Conservation (phyloP, 352 stramenopile species). For the Blastocystis hominis region DNA sequence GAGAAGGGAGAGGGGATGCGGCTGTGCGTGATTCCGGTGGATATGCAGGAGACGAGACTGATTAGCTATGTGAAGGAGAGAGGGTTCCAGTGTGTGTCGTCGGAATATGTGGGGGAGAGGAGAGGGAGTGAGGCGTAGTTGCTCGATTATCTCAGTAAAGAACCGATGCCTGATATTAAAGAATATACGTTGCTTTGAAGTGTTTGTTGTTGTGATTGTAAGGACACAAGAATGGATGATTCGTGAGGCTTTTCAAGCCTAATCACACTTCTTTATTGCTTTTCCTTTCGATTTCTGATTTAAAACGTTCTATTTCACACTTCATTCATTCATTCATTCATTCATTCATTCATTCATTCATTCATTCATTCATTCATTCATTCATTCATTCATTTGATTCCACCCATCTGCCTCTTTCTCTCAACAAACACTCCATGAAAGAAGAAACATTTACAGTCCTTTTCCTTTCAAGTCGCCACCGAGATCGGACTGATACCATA, state of each 20-base stretch:
- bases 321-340: too few species aligned
- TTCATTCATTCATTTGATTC: too few species aligned
- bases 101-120: neutral
- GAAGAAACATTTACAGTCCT: conserved; percentile 25
- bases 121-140: neutral
- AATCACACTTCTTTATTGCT: too few species aligned
- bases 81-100: neutral
- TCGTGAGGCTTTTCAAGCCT: too few species aligned
- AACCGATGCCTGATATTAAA: neutral
- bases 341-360: too few species aligned
- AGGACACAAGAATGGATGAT: neutral
- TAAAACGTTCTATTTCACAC: too few species aligned
- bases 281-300: too few species aligned
- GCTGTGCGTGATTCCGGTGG: neutral
- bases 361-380: too few species aligned
- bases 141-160: conserved; percentile 32
- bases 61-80: neutral
- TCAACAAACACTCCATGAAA: neutral
- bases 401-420: neutral
- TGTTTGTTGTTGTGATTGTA: neutral
- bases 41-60: neutral
- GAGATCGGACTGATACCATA: neutral
- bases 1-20: neutral
- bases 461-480: neutral
- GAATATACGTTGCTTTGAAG: conserved; percentile 3